A percentile compares a stretch with the other conserved stretches of the same genome.
phyloP scores from a whole-genome alignment of 148 eudicot species.

The Beta vulgaris region DNA sequence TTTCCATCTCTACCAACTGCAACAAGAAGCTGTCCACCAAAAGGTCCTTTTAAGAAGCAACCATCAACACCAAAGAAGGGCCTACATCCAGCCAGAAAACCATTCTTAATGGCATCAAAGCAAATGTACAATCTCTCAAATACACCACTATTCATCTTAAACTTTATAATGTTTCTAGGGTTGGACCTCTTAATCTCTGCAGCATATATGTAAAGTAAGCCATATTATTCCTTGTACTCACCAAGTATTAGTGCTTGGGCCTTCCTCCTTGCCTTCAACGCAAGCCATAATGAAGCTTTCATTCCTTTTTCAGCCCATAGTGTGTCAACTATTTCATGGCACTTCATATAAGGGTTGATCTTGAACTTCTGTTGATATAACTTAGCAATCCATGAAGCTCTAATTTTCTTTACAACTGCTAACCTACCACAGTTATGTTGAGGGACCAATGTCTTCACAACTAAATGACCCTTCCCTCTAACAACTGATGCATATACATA shows the following conservation, averaged over 20 bases:
- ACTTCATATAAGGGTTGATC: no score
- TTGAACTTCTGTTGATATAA: no score
- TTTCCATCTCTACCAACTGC: no score
- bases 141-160: no score
- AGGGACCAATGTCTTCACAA: neutral
- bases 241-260: neutral
- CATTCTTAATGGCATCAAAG: no score
- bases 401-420: neutral
- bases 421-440: neutral
- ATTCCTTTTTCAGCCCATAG: neutral
- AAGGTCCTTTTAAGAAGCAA: neutral
- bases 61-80: neutral
- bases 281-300: neutral
- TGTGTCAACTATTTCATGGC: no score
- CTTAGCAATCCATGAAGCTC: no score
- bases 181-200: no score
- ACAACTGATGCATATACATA: neutral
- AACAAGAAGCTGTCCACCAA: neutral
- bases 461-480: neutral
- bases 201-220: neutral
- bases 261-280: neutral
- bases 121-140: no score
- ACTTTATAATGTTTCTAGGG: no score
- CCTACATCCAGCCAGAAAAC: neutral
- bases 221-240: neutral